Evolutionary conservation across 1,139 yeast species (phyloP).

Genomic region (Debaryomycetaceae sp.): DNA sequence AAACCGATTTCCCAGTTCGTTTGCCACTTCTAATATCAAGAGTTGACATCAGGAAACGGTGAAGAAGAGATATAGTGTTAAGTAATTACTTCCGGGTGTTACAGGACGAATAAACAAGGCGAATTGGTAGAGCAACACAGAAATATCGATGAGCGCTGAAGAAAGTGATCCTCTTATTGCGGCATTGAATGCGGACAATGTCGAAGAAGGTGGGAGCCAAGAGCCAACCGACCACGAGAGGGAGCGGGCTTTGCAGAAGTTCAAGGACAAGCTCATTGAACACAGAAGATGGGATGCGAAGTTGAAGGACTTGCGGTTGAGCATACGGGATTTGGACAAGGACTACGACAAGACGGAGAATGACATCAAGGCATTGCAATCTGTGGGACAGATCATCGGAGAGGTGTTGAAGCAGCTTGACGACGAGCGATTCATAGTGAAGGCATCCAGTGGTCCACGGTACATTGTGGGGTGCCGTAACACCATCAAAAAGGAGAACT

Average conservation of each 20-base stretch:
- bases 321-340: conserved; percentile 79
- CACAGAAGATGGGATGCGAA: conserved; percentile 95
- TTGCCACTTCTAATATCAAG: conserved; percentile 2
- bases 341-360: conserved; percentile 92
- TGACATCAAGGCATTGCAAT: conserved; percentile 94
- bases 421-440: conserved; percentile 92
- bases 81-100: too few species aligned
- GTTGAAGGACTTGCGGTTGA: conserved; percentile 77
- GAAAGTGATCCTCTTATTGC: conserved; percentile 73
- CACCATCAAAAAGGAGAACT: conserved; percentile 76
- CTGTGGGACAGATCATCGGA: conserved; percentile 97
- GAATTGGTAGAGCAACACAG: neutral
- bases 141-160: conserved; percentile 45
- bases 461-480: conserved; percentile 97
- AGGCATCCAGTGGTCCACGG: conserved; percentile 96
- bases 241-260: conserved; percentile 72
- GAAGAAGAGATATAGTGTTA: neutral
- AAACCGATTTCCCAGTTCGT: neutral
- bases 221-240: conserved; percentile 66
- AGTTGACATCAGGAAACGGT: neutral
- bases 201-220: conserved; percentile 13
- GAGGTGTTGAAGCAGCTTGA: conserved; percentile 95
- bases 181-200: conserved; percentile 53
- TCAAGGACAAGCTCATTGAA: conserved; percentile 83
- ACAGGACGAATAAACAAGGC: neutral